A percentile compares a stretch with the other conserved stretches of the same genome.
These are phyloP conservation scores for Sporothrix inflata DNA, from an alignment of 2,329 filamentous ascomycete genomes.

Conservation along the genomic window DNA sequence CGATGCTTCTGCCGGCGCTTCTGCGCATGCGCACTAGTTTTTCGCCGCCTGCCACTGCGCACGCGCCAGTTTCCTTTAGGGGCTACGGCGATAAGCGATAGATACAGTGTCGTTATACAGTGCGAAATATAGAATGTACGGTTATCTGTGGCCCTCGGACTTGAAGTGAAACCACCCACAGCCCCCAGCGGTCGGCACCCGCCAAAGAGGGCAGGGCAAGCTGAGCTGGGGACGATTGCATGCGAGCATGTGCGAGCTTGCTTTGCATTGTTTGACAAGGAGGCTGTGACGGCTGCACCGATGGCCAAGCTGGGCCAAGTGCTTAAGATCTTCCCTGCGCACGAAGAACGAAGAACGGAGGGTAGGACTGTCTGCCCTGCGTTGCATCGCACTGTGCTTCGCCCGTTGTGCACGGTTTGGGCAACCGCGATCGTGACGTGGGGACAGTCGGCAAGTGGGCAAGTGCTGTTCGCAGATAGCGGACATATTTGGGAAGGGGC, in stretches of 20 bases:
- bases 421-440: not conserved
- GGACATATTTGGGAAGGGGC: not conserved
- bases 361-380: not conserved
- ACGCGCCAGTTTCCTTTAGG: conserved; percentile 17
- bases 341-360: not conserved
- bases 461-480: not conserved
- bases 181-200: not conserved
- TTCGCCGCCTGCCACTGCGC: conserved; percentile 14
- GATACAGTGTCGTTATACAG: not conserved
- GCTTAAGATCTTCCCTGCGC: not conserved
- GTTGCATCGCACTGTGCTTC: not conserved
- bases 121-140: not conserved
- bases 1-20: conserved; percentile 21
- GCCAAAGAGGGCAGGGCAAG: not conserved
- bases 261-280: conserved; percentile 17
- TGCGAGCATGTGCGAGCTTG: not conserved
- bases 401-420: not conserved
- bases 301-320: not conserved
- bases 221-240: not conserved
- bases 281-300: conserved; percentile 7
- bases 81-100: conserved; percentile 23
- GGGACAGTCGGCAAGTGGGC: not conserved
- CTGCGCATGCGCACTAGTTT: conserved; percentile 12
- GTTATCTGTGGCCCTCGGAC: not conserved
- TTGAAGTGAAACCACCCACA: not conserved